A percentile compares a stretch with the other conserved stretches of the same genome.
These are phyloP conservation scores for Hebeloma cylindrosporum DNA, from an alignment of 768 basidiomycete species.

Conservation along the genomic window DNA sequence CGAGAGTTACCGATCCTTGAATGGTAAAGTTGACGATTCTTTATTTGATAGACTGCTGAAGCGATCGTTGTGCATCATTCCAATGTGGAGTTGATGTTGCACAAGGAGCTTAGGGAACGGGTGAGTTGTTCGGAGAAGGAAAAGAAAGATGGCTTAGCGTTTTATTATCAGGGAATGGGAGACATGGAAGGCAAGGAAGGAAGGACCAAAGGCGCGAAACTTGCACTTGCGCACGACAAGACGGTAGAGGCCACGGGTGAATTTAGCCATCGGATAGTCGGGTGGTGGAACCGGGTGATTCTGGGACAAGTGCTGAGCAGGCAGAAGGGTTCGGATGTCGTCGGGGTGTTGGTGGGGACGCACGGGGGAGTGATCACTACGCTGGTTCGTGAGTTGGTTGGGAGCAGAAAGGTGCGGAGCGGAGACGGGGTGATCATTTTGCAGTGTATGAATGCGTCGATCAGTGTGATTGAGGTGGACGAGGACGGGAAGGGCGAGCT, in stretches of 20 bases:
- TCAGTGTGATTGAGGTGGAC: slow-evolving; percentile 59
- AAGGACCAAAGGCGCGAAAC: slow-evolving; percentile 11
- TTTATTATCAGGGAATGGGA: slow-evolving; percentile 59
- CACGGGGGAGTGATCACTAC: slow-evolving; percentile 66
- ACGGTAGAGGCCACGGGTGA: slow-evolving; percentile 39
- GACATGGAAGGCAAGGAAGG: slow-evolving; percentile 50
- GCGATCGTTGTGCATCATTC: slow-evolving; percentile 58
- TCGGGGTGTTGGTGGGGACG: slow-evolving; percentile 57
- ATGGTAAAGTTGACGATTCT: slow-evolving; percentile 6
- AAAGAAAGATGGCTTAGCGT: neutral
- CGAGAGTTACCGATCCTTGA: neutral
- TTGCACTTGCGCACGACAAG: slow-evolving; percentile 22
- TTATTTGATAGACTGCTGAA: slow-evolving; percentile 57
- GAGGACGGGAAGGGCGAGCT: slow-evolving; percentile 39
- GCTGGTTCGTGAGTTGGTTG: slow-evolving; percentile 50
- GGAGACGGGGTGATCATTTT: slow-evolving; percentile 35
- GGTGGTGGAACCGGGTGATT: slow-evolving; percentile 63
- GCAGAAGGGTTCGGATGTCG: slow-evolving; percentile 23
- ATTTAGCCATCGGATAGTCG: slow-evolving; percentile 48
- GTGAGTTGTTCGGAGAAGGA: slow-evolving; percentile 35
- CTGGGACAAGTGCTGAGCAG: slow-evolving; percentile 11
- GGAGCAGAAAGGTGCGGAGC: slow-evolving; percentile 37
- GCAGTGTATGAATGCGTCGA: slow-evolving; percentile 51
- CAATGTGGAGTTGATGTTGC: slow-evolving; percentile 40
- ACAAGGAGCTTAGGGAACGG: slow-evolving; percentile 60